Evolutionary conservation across 257 asterid genomes (phyloP).

Genomic region (Penstemon eatonii): DNA sequence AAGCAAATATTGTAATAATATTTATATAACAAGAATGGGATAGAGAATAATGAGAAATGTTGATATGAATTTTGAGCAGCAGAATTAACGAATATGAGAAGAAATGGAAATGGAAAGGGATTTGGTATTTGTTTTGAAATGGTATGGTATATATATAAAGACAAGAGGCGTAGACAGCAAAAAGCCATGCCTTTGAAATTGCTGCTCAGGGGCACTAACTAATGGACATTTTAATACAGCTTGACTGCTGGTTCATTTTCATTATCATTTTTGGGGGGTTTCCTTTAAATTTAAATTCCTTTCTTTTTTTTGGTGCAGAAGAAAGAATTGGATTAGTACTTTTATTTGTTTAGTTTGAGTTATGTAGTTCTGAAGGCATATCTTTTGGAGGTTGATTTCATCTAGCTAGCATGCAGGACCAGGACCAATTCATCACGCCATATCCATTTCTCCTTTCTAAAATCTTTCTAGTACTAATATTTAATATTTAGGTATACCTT

Average conservation of each 20-base stretch:
- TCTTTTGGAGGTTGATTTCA: no score
- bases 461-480: no score
- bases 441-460: no score
- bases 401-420: no score
- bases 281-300: no score
- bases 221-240: neutral
- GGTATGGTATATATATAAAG: constrained; percentile 6
- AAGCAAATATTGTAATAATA: neutral
- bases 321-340: no score
- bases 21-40: neutral
- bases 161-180: constrained; percentile 38
- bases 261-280: neutral
- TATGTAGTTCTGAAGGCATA: no score
- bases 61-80: neutral
- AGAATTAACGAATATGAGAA: constrained; percentile 18
- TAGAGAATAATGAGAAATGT: neutral
- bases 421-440: no score
- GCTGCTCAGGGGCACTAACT: neutral
- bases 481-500: no score
- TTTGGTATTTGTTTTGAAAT: neutral
- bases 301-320: no score
- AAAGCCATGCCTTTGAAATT: constrained; percentile 24
- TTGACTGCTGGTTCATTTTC: neutral
- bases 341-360: no score
- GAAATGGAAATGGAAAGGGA: neutral